Evolutionary conservation across 2,329 filamentous ascomycete genomes (phyloP).

Genomic region (Tolypocladium inflatum): DNA sequence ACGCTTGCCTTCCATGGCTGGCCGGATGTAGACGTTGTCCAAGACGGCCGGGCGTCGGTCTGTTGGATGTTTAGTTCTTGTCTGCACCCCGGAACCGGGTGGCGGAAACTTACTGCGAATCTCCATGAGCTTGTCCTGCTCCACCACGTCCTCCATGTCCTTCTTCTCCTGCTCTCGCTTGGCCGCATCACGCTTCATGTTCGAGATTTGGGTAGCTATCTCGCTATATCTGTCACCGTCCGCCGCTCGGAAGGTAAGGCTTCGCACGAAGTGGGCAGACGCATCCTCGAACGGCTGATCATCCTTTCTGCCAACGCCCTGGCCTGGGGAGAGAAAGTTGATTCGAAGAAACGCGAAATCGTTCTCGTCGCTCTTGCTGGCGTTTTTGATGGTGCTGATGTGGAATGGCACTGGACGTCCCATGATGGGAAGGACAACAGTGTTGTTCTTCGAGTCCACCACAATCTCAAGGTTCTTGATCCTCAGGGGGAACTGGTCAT

Average conservation of each 20-base stretch:
- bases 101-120: slow-evolving; percentile 62
- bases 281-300: slow-evolving; percentile 97
- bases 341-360: slow-evolving; percentile 91
- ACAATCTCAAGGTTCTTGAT: slow-evolving; percentile 82
- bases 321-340: slow-evolving; percentile 94
- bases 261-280: slow-evolving; percentile 89
- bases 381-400: slow-evolving; percentile 96
- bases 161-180: slow-evolving; percentile 98
- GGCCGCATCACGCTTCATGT: slow-evolving; percentile 86
- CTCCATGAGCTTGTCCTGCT: slow-evolving; percentile 94
- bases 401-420: slow-evolving; percentile 95
- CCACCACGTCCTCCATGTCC: slow-evolving; percentile 97
- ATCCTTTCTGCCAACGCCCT: slow-evolving; percentile 94
- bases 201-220: slow-evolving; percentile 86
- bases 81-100: neutral
- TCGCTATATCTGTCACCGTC: slow-evolving; percentile 83
- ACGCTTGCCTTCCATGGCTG: slow-evolving; percentile 92
- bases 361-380: slow-evolving; percentile 92
- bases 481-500: slow-evolving; percentile 80
- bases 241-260: slow-evolving; percentile 86
- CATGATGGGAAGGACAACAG: slow-evolving; percentile 92
- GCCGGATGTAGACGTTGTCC: slow-evolving; percentile 91
- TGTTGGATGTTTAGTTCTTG: slow-evolving; percentile 34
- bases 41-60: slow-evolving; percentile 83
- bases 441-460: slow-evolving; percentile 82